Evolutionary conservation across 2,329 filamentous ascomycete species (phyloP).

Genomic region (Aureobasidium sp.): DNA sequence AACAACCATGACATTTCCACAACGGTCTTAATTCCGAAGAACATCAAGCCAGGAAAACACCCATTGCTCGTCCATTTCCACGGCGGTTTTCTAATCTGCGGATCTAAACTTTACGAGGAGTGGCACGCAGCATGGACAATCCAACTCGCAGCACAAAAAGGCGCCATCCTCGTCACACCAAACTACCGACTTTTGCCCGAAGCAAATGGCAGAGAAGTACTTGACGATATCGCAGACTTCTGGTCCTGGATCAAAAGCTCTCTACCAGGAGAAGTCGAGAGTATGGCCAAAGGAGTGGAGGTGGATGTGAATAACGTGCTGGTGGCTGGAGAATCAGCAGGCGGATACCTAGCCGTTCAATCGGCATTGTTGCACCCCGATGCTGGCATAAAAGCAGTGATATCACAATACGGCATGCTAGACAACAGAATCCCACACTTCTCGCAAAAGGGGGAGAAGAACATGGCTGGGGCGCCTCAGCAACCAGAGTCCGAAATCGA

Average conservation of each 20-base stretch:
- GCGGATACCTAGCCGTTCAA: slow-evolving; percentile 33
- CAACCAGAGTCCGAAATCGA: slow-evolving; percentile 5
- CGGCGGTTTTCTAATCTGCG: slow-evolving; percentile 33
- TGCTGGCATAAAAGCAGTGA: slow-evolving; percentile 24
- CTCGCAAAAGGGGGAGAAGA: slow-evolving; percentile 9
- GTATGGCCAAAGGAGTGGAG: slow-evolving; percentile 14
- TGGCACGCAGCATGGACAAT: slow-evolving; percentile 27
- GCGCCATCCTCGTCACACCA: slow-evolving; percentile 41
- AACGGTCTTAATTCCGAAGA: slow-evolving; percentile 35
- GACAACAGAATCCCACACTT: slow-evolving; percentile 23
- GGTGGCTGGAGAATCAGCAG: slow-evolving; percentile 32
- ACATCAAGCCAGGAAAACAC: slow-evolving; percentile 25
- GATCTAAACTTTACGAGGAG: slow-evolving; percentile 22
- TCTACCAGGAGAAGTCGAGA: slow-evolving; percentile 4
- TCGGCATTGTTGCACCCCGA: slow-evolving; percentile 18
- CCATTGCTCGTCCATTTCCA: slow-evolving; percentile 40
- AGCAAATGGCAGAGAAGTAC: slow-evolving; percentile 39
- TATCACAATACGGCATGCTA: slow-evolving; percentile 29
- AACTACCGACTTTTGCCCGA: slow-evolving; percentile 49
- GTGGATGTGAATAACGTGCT: slow-evolving; percentile 27
- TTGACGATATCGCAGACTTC: slow-evolving; percentile 42
- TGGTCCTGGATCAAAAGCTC: slow-evolving; percentile 38
- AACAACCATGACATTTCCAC: slow-evolving; percentile 31
- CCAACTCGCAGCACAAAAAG: slow-evolving; percentile 32
- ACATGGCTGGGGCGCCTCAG: slow-evolving; percentile 14